A percentile compares a stretch with the other conserved stretches of the same genome.
These are phyloP conservation scores for Globisporangium middletonii DNA, from an alignment of 352 stramenopile species.

Conservation along the genomic window DNA sequence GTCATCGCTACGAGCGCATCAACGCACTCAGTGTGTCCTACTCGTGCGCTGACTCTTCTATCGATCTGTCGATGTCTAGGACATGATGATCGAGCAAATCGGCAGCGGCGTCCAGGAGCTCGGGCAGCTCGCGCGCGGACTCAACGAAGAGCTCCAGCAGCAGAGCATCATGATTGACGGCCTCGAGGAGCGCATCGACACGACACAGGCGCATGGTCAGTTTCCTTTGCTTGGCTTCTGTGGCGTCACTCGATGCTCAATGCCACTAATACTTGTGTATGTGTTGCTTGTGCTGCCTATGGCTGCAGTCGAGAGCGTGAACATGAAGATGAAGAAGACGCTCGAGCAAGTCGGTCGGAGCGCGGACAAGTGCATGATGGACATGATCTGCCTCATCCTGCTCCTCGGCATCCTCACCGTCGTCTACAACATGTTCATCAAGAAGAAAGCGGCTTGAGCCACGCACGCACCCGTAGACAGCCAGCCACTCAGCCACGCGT, in stretches of 20 bases:
- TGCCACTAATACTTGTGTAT: neutral
- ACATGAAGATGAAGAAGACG: slow-evolving; percentile 85
- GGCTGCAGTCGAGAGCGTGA: slow-evolving; percentile 69
- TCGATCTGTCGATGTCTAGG: slow-evolving; percentile 23
- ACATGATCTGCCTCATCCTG: slow-evolving; percentile 86
- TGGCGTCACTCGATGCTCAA: neutral
- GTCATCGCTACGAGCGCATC: slow-evolving; percentile 3
- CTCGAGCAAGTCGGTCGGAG: slow-evolving; percentile 64
- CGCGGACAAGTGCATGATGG: slow-evolving; percentile 86
- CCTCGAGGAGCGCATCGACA: slow-evolving; percentile 76
- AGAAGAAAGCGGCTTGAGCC: slow-evolving; percentile 27
- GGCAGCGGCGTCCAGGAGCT: slow-evolving; percentile 71
- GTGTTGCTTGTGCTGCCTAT: neutral
- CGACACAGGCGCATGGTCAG: slow-evolving; percentile 64
- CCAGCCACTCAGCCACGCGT: too few species aligned
- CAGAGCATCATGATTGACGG: slow-evolving; percentile 87
- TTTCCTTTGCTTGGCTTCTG: slow-evolving; percentile 1
- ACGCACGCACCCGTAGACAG: neutral
- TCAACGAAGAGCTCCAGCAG: slow-evolving; percentile 83
- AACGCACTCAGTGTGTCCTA: neutral
- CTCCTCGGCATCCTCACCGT: slow-evolving; percentile 79
- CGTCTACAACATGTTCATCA: slow-evolving; percentile 89
- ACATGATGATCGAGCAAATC: slow-evolving; percentile 85
- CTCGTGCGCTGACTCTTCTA: neutral
- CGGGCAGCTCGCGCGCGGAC: slow-evolving; percentile 61